A percentile compares a stretch with the other conserved stretches of the same genome.
phyloP scores from a whole-genome alignment of 768 basidiomycete species.

The Cystofilobasidium capitatum region DNA sequence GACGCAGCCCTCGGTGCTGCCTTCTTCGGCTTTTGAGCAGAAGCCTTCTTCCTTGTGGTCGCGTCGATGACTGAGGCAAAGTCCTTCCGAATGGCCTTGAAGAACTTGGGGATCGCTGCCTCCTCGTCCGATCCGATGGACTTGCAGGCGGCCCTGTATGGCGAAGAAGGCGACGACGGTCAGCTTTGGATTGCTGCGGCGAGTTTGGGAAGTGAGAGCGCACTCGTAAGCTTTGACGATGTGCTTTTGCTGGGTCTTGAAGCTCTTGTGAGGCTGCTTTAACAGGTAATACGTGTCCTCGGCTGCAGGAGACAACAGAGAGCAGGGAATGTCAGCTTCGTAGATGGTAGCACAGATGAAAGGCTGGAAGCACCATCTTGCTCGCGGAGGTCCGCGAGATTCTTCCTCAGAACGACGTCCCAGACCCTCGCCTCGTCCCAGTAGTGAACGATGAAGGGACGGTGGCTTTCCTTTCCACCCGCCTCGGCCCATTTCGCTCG shows the following conservation, averaged over 20 bases:
- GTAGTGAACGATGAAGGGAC: conserved; percentile 60
- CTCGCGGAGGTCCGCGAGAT: conserved; percentile 60
- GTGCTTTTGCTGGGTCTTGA: background rate
- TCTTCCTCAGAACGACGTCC: conserved; percentile 57
- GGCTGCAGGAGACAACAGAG: background rate
- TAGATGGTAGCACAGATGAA: background rate
- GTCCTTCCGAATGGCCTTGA: no score
- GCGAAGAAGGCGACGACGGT: no score
- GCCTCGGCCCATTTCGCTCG: conserved; percentile 41
- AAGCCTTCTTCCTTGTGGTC: no score
- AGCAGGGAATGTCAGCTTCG: background rate
- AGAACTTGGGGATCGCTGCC: no score
- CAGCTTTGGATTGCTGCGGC: no score
- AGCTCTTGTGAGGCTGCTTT: background rate
- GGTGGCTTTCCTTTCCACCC: background rate
- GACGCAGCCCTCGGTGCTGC: no score
- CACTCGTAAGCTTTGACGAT: background rate
- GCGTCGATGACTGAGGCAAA: no score
- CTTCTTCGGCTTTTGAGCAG: no score
- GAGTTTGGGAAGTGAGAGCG: background rate
- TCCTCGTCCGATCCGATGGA: no score
- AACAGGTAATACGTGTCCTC: background rate
- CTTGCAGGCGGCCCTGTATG: no score
- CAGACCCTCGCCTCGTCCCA: conserved; percentile 55
- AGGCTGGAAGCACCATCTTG: conserved; percentile 46